phyloP scores from a whole-genome alignment of 2,329 filamentous ascomycete species.

The Sphaerulina populicola region DNA sequence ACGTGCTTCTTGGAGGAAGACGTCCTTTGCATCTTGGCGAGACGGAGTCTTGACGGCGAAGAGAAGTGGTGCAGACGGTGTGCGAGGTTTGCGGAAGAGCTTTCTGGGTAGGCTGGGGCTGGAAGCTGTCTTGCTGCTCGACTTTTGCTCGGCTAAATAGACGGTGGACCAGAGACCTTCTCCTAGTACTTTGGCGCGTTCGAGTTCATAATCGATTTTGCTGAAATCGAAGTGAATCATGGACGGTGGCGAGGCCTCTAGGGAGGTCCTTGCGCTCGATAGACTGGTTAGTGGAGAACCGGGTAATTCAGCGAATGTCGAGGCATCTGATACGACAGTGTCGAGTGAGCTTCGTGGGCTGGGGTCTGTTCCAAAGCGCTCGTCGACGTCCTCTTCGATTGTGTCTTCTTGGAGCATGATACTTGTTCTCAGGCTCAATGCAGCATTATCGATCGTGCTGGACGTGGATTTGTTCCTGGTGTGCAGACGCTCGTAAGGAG shows the following conservation, averaged over 20 bases:
- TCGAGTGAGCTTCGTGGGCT: conserved; percentile 16
- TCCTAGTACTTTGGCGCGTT: conserved; percentile 29
- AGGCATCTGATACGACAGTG: conserved; percentile 10
- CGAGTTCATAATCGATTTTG: conserved; percentile 30
- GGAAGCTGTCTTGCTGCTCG: conserved; percentile 14
- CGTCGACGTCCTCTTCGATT: conserved; percentile 54
- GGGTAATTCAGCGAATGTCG: conserved; percentile 12
- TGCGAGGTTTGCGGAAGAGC: conserved; percentile 11
- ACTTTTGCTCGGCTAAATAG: conserved; percentile 27
- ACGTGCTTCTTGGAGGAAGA: conserved; percentile 32
- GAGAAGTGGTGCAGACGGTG: conserved; percentile 15
- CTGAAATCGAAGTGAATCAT: conserved; percentile 22
- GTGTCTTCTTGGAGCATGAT: conserved; percentile 1
- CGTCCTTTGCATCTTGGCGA: conserved; percentile 28
- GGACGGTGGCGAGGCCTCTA: conserved; percentile 12
- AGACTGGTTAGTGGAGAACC: conserved; percentile 15
- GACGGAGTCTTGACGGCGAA: conserved; percentile 32
- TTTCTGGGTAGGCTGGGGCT: conserved; percentile 13
- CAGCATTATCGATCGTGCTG: conserved; percentile 7
- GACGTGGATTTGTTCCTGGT: conserved; percentile 16
- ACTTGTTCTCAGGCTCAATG: conserved; percentile 11
- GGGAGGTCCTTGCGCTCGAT: conserved; percentile 18
- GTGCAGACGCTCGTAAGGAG: conserved; percentile 8
- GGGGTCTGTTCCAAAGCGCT: conserved; percentile 32
- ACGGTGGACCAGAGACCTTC: conserved; percentile 34